Percentiles rank a stretch among this genome's conserved stretches.
These are phyloP conservation scores for Lantana camara DNA, from an alignment of 257 asterid genomes.

Conservation along the genomic window DNA sequence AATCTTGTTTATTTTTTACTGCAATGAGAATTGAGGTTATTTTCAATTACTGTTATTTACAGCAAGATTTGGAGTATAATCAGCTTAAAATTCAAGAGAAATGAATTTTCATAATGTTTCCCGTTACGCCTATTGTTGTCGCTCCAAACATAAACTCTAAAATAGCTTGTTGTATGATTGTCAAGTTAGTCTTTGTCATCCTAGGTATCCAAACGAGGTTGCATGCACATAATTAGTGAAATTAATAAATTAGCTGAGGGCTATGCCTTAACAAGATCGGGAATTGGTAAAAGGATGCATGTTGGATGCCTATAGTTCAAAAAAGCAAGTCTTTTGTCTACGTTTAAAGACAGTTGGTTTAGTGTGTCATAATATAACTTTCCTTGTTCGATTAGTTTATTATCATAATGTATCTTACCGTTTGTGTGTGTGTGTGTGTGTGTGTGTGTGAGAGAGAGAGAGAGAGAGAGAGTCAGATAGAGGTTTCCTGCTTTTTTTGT, in stretches of 20 bases:
- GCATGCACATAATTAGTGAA: background rate
- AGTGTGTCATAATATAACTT: no score
- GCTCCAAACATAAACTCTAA: background rate
- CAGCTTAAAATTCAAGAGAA: constrained; percentile 18
- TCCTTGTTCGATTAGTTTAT: no score
- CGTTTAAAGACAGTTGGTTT: background rate
- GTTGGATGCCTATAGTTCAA: constrained; percentile 8
- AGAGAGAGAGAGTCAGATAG: no score
- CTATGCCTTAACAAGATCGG: background rate
- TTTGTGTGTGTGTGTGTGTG: no score
- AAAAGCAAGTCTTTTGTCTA: constrained; percentile 5
- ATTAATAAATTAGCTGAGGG: constrained; percentile 1
- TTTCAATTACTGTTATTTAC: background rate
- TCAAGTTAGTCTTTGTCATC: constrained; percentile 11
- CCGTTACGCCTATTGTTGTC: background rate
- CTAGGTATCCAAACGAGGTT: background rate
- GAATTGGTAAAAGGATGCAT: constrained; percentile 9
- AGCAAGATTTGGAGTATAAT: constrained; percentile 14
- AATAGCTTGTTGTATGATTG: constrained; percentile 10
- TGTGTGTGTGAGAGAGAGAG: no score
- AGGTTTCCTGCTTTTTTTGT: no score
- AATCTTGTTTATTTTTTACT: constrained; percentile 5
- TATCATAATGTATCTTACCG: no score
- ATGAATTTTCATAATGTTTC: constrained; percentile 1
- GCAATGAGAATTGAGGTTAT: no score